Evolutionary conservation across 1,284 basidiomycete species (phyloP).

Genomic region (Coriolopsis trogii): DNA sequence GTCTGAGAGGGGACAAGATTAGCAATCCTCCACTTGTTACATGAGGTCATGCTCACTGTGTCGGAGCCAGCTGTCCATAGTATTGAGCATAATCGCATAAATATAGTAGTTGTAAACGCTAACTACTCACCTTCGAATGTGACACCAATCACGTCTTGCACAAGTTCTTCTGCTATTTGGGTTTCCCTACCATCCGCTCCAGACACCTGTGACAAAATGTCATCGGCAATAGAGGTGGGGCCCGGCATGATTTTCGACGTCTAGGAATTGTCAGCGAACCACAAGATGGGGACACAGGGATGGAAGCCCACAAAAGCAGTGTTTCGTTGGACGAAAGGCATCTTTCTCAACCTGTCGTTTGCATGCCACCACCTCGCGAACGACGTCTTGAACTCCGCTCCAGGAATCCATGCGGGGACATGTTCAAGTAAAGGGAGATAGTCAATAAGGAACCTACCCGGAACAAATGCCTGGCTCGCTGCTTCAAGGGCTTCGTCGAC

Average conservation of each 20-base stretch:
- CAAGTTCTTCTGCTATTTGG: no score
- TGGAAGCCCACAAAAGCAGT: no score
- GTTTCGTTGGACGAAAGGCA: no score
- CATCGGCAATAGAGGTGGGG: no score
- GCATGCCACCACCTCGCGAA: no score
- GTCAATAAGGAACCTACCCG: conserved; percentile 18
- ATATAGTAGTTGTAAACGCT: background rate
- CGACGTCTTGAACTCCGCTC: conserved; percentile 11
- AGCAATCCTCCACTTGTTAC: background rate
- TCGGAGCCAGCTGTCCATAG: background rate
- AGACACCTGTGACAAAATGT: no score
- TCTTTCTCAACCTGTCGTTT: no score
- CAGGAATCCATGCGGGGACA: conserved; percentile 20
- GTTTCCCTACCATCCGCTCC: no score
- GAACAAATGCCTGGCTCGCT: background rate
- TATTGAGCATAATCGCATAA: no score
- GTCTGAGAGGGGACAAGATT: background rate
- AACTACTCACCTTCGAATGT: background rate
- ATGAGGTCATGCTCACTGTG: background rate
- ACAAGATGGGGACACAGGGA: no score
- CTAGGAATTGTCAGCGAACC: no score
- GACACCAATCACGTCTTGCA: background rate
- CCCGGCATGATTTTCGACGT: no score
- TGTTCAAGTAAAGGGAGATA: conserved; percentile 15
- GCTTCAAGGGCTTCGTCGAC: background rate